A percentile compares a stretch with the other conserved stretches of the same genome.
Evolutionary conservation across 2,329 filamentous ascomycete species (phyloP).

Genomic region (Sporothrix dimorphospora): DNA sequence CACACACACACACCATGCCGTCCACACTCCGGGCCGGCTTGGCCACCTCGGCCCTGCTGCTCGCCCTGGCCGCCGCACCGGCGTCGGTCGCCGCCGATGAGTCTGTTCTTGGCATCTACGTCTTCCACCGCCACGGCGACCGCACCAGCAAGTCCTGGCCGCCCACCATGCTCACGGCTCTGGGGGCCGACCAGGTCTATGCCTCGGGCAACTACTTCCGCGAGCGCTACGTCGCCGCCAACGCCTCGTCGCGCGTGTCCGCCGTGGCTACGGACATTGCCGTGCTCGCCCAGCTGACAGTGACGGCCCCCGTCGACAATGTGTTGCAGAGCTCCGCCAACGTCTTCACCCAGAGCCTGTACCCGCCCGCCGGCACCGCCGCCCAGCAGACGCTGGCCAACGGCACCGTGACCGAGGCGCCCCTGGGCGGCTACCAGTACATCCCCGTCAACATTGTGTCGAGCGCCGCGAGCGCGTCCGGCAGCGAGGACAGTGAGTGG

Average conservation of each 20-base stretch:
- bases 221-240: slow-evolving; percentile 68
- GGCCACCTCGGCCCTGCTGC: slow-evolving; percentile 21
- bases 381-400: slow-evolving; percentile 69
- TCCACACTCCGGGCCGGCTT: not conserved
- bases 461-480: slow-evolving; percentile 56
- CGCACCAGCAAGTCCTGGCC: slow-evolving; percentile 76
- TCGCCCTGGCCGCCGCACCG: slow-evolving; percentile 24
- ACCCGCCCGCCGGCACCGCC: slow-evolving; percentile 69
- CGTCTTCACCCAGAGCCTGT: slow-evolving; percentile 83
- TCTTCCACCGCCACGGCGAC: slow-evolving; percentile 91
- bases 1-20: too few species aligned
- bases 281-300: slow-evolving; percentile 69
- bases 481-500: slow-evolving; percentile 61
- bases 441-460: slow-evolving; percentile 70
- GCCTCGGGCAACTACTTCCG: slow-evolving; percentile 76
- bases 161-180: slow-evolving; percentile 72
- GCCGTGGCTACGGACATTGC: slow-evolving; percentile 69
- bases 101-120: slow-evolving; percentile 77
- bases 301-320: slow-evolving; percentile 72
- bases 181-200: slow-evolving; percentile 78
- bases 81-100: slow-evolving; percentile 50
- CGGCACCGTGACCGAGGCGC: slow-evolving; percentile 65
- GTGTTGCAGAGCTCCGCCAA: slow-evolving; percentile 80
- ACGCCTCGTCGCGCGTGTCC: slow-evolving; percentile 62
- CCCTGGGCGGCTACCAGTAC: slow-evolving; percentile 81